Percentiles rank a stretch among this genome's conserved stretches.
phyloP scores from a whole-genome alignment of 495 filamentous ascomycete genomes.

The Aspergillus homomorphus region DNA sequence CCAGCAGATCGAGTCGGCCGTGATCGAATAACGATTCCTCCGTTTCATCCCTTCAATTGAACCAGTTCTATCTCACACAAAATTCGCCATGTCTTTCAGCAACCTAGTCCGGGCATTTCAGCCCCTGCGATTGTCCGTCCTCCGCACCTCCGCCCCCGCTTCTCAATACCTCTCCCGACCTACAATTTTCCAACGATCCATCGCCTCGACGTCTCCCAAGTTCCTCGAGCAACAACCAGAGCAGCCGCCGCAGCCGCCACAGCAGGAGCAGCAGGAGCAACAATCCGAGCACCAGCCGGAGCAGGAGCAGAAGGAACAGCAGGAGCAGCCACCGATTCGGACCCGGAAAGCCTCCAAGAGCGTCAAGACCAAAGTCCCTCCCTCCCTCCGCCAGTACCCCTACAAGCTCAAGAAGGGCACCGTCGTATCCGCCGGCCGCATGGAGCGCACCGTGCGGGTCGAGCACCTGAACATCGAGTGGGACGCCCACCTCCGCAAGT shows the following conservation, averaged over 20 bases:
- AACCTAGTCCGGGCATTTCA: conserved; percentile 36
- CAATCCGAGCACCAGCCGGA: too few relatives aligned
- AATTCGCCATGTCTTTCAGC: conserved; percentile 32
- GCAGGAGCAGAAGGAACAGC: too few relatives aligned
- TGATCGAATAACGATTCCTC: background rate
- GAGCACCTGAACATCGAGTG: conserved; percentile 33
- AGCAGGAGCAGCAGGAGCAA: conserved; percentile 11
- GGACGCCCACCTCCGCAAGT: conserved; percentile 42
- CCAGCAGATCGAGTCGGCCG: background rate
- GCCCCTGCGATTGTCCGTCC: conserved; percentile 35
- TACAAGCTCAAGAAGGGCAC: conserved; percentile 41
- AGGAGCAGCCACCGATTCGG: conserved; percentile 8
- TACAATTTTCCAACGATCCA: conserved; percentile 16
- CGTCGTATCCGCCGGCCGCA: conserved; percentile 43
- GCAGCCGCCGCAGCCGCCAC: conserved; percentile 11
- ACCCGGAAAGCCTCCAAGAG: conserved; percentile 1
- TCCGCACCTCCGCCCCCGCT: conserved; percentile 26
- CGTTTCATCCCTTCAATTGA: background rate
- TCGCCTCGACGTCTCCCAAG: conserved; percentile 18
- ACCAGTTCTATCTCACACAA: background rate
- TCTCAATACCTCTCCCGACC: conserved; percentile 21
- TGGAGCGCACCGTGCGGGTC: conserved; percentile 46
- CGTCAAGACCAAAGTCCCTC: conserved; percentile 5
- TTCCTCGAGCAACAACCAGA: conserved; percentile 15
- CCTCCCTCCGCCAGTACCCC: conserved; percentile 41